phyloP scores from a whole-genome alignment of 176 grass and related monocot genomes.

The Lolium perenne region DNA sequence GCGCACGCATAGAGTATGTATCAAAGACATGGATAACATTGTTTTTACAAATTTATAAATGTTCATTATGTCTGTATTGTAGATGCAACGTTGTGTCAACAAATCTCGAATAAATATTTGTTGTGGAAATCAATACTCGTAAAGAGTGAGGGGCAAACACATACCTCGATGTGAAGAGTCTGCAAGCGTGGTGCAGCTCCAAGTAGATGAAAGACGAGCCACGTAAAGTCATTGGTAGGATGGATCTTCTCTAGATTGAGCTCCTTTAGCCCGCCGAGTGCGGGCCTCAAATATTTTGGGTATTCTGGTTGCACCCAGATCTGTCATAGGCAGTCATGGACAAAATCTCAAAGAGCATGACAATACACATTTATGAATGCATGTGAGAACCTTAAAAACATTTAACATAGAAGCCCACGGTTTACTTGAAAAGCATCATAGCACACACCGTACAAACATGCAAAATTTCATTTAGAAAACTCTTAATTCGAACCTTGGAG shows the following conservation, averaged over 20 bases:
- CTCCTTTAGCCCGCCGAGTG: not conserved
- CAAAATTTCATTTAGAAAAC: too few species aligned
- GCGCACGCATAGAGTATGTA: not conserved
- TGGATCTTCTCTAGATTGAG: not conserved
- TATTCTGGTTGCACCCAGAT: constrained; percentile 26
- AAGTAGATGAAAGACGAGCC: not conserved
- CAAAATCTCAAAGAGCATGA: not conserved
- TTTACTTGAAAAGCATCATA: not conserved
- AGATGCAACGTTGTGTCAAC: too few species aligned
- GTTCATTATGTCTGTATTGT: too few species aligned
- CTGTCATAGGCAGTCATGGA: not conserved
- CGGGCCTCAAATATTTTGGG: not conserved
- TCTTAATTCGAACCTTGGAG: too few species aligned
- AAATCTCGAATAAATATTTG: not conserved
- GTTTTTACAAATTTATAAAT: too few species aligned
- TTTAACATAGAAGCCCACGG: not conserved
- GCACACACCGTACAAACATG: too few species aligned
- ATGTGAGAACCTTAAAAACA: not conserved
- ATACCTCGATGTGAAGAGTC: not conserved
- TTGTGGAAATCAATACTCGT: not conserved
- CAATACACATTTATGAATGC: not conserved
- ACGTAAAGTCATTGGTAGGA: not conserved
- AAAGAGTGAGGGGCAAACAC: not conserved
- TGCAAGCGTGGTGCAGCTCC: not conserved
- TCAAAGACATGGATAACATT: not conserved